Evolutionary conservation across 2,329 filamentous ascomycete genomes (phyloP), one percentile per base, ranked within the genome.

Genomic region (Colletotrichum trifolii): DNA sequence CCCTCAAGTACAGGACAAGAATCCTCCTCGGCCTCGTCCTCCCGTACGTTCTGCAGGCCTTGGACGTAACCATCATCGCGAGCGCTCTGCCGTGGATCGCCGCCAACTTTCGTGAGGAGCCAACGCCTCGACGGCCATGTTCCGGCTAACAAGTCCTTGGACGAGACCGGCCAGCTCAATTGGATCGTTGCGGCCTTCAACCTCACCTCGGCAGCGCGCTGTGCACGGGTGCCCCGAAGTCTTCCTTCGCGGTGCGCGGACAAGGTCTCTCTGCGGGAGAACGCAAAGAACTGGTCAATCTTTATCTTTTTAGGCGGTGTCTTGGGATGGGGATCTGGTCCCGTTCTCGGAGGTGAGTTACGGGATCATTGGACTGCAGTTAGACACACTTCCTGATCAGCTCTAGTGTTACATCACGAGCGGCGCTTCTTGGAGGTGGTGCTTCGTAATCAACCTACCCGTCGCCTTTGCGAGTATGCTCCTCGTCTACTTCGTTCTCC

Each of bases 171-270:
- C 15, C 84, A 89, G 69, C 79, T 90, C 2, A 91, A 89, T 71
- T 91, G 88, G 88, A 89, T 92, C 71, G 85, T 91, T 15, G 89
- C 89, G 0, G 81, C 88, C 7, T 92, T 91, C 75, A 91, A 88
- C 56, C 78, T 92, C 12, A 89, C 88, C 0, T 89, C 11, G 89
- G 89, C 5, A 88, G 85, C 48, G 82, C 87, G 0, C 73, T 91
- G 3, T 91, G 87, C 70, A 87, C 88, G 0, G 85, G 81, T 0
- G 82, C 87, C 2, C 85, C 84, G 0, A 49, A 43, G 11, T 47
- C 80, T 79, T 79, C 82, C 1, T 91, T 88, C 75, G 79, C 81
- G 0, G 83, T 89, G 68, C 79, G 85, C 89, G 0, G 89, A 91
- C 70, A 85, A 85, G 62, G 88, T 91, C 6, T 84, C 83, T 1